Evolutionary conservation across 768 basidiomycete genomes (phyloP).

Genomic region (Leccinum aurantiacum): DNA sequence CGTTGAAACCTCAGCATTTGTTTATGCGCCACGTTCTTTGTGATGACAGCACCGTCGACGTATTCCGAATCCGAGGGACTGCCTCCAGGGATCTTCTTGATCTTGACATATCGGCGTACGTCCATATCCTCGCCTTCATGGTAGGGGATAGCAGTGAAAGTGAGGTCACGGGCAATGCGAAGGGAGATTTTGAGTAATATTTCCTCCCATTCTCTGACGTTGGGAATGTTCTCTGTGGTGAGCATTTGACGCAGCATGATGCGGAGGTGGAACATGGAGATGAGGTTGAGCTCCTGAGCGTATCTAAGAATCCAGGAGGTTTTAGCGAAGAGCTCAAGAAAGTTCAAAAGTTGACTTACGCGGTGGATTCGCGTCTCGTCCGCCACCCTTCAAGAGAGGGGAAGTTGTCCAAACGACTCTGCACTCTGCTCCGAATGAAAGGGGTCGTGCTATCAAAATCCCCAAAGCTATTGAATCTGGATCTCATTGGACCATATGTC

Average conservation of each 20-base stretch:
- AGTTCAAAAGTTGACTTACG: conserved; percentile 50
- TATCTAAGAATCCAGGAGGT: conserved; percentile 46
- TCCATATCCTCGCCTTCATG: conserved; percentile 93
- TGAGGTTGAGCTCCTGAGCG: conserved; percentile 78
- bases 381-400: conserved; percentile 74
- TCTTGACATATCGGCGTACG: conserved; percentile 91
- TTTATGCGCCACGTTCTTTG: conserved; percentile 97
- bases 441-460: conserved; percentile 74
- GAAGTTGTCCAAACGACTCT: conserved; percentile 67
- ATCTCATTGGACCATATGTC: conserved; percentile 47
- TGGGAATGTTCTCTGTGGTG: conserved; percentile 75
- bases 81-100: conserved; percentile 98
- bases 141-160: conserved; percentile 68
- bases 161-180: conserved; percentile 81
- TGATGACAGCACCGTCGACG: conserved; percentile 94
- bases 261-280: conserved; percentile 87
- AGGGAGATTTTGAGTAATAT: conserved; percentile 79
- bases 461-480: conserved; percentile 68
- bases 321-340: conserved; percentile 7
- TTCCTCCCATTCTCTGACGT: conserved; percentile 86
- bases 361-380: conserved; percentile 84
- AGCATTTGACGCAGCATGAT: conserved; percentile 92
- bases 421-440: conserved; percentile 82
- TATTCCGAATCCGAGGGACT: conserved; percentile 92
- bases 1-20: conserved; percentile 80